Evolutionary conservation across 202 grass and related monocot species (phyloP).

Genomic region (Brachypodium distachyon): DNA sequence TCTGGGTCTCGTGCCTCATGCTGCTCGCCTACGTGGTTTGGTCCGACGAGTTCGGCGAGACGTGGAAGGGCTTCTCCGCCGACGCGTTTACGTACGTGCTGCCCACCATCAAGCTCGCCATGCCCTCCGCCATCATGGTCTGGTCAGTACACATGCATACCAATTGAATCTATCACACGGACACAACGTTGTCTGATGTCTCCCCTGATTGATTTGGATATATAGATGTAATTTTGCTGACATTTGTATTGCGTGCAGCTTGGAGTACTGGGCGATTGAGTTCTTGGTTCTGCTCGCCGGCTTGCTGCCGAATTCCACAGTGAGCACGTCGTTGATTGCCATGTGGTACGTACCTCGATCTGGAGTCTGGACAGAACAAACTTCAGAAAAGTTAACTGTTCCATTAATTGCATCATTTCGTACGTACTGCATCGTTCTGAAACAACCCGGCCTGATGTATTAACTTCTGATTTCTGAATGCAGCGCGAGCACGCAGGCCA

Average conservation of each 20-base stretch:
- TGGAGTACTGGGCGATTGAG: constrained; percentile 83
- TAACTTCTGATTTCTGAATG: neutral
- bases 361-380: neutral
- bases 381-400: neutral
- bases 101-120: constrained; percentile 59
- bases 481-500: constrained; percentile 65
- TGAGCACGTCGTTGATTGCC: constrained; percentile 71
- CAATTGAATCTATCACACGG: neutral
- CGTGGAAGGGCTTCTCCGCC: constrained; percentile 51
- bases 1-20: constrained; percentile 64
- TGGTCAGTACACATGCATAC: constrained; percentile 33
- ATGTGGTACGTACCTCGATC: constrained; percentile 51
- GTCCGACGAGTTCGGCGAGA: constrained; percentile 32
- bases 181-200: no score
- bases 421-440: neutral
- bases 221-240: neutral
- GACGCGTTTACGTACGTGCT: constrained; percentile 53
- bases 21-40: constrained; percentile 33
- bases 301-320: constrained; percentile 59
- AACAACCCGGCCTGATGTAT: neutral
- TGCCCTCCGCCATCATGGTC: constrained; percentile 76
- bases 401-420: neutral
- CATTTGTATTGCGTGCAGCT: constrained; percentile 7
- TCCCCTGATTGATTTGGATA: neutral
- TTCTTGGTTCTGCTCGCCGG: constrained; percentile 71